Evolutionary conservation across 148 eudicot genomes (phyloP).

Genomic region (Salicornia ramosissima): DNA sequence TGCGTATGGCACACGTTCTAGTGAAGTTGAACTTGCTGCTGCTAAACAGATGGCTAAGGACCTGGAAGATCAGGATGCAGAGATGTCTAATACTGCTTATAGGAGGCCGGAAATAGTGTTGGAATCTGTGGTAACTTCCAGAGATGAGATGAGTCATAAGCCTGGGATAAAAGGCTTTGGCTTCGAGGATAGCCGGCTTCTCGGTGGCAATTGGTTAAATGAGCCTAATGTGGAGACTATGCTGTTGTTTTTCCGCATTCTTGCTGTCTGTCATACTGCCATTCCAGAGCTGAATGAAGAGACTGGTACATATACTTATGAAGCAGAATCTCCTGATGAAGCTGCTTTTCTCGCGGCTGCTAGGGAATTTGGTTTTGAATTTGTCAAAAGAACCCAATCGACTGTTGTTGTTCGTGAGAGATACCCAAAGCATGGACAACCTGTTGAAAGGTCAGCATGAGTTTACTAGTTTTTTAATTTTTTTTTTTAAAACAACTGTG

Average conservation of each 20-base stretch:
- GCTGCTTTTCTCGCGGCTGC: constrained; percentile 93
- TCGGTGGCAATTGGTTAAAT: constrained; percentile 66
- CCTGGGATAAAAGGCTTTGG: constrained; percentile 65
- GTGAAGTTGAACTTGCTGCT: constrained; percentile 95
- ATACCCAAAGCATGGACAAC: constrained; percentile 43
- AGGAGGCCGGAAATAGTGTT: constrained; percentile 56
- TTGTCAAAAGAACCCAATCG: constrained; percentile 72
- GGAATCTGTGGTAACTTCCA: constrained; percentile 61
- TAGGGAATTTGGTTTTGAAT: constrained; percentile 93
- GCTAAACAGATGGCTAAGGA: constrained; percentile 79
- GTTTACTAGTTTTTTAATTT: not conserved
- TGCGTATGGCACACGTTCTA: constrained; percentile 65
- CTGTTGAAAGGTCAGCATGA: constrained; percentile 63
- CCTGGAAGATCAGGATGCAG: constrained; percentile 41
- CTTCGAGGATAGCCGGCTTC: constrained; percentile 71
- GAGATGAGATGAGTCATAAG: constrained; percentile 42
- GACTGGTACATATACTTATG: constrained; percentile 60
- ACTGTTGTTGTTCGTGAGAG: constrained; percentile 72
- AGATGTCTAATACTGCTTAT: constrained; percentile 16
- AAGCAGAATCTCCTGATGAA: constrained; percentile 98
- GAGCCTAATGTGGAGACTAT: constrained; percentile 58
- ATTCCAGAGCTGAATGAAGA: constrained; percentile 82
- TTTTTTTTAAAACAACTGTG: not conserved
- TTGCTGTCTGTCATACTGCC: constrained; percentile 92
- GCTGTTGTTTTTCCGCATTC: constrained; percentile 66